Evolutionary conservation across 129 eudicot species (phyloP).

Genomic region (Centella asiatica): DNA sequence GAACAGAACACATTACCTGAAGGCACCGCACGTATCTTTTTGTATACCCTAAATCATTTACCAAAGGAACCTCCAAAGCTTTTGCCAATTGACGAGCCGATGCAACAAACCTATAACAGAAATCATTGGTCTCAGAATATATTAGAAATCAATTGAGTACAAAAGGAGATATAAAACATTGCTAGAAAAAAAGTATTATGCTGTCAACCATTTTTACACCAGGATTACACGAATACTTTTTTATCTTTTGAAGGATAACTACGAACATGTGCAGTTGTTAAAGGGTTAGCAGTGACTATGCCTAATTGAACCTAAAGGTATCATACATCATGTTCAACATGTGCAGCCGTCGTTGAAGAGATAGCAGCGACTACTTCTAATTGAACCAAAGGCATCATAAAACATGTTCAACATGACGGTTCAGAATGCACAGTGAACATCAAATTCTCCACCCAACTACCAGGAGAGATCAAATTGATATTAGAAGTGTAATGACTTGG

Average conservation of each 20-base stretch:
- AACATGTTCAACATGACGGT: too few relatives aligned
- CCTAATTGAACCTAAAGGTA: too few relatives aligned
- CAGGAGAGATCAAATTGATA: too few relatives aligned
- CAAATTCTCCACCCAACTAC: neutral
- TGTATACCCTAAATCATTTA: conserved; percentile 97
- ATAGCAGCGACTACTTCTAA: too few relatives aligned
- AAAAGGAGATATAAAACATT: neutral
- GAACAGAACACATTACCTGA: conserved; percentile 52
- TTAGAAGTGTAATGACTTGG: neutral
- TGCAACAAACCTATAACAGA: conserved; percentile 73
- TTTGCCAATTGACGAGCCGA: conserved; percentile 97
- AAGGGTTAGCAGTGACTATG: neutral
- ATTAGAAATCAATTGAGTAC: neutral
- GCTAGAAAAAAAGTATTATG: too few relatives aligned
- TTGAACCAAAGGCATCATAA: too few relatives aligned
- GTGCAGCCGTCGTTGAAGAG: too few relatives aligned
- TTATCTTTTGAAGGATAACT: too few relatives aligned
- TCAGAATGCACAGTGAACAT: too few relatives aligned
- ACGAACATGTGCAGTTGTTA: too few relatives aligned
- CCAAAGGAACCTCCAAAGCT: conserved; percentile 95
- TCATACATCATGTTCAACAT: too few relatives aligned
- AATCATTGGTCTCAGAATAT: neutral
- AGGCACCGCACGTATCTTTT: conserved; percentile 98
- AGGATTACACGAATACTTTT: too few relatives aligned
- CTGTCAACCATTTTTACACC: neutral